phyloP scores from a whole-genome alignment of 139 green algal genomes.

The Pseudopediastrum boryanum region DNA sequence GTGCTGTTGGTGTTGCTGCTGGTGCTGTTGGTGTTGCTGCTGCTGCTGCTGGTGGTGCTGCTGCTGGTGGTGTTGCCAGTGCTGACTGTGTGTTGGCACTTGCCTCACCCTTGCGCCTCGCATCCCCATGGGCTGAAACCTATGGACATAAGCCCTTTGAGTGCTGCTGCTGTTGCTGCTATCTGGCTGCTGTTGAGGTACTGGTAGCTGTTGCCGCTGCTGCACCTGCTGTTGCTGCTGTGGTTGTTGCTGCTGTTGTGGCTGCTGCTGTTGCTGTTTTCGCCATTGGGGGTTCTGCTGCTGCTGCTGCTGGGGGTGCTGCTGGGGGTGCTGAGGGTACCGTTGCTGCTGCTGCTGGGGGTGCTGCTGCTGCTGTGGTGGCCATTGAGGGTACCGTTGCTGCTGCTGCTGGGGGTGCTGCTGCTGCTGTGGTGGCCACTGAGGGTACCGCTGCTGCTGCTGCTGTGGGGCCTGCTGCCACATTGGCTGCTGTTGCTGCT shows the following conservation, averaged over 20 bases:
- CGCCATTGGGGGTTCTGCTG: not conserved
- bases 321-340: not conserved
- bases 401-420: not conserved
- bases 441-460: not conserved
- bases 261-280: conserved; percentile 10
- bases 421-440: not conserved
- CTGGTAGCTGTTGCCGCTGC: too few species aligned
- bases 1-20: too few species aligned
- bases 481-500: not conserved
- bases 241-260: not conserved
- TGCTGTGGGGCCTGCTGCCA: not conserved
- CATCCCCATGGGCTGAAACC: too few species aligned
- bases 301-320: not conserved
- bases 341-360: not conserved
- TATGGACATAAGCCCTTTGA: too few species aligned
- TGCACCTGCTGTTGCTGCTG: not conserved
- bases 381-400: too few species aligned
- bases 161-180: too few species aligned
- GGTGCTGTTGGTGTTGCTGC: too few species aligned
- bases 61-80: too few species aligned
- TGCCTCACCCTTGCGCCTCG: too few species aligned
- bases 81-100: too few species aligned
- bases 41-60: too few species aligned
- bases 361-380: not conserved
- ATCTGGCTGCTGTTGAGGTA: too few species aligned